Conservation (phyloP, 768 basidiomycete genomes). For the Russula abietina region DNA sequence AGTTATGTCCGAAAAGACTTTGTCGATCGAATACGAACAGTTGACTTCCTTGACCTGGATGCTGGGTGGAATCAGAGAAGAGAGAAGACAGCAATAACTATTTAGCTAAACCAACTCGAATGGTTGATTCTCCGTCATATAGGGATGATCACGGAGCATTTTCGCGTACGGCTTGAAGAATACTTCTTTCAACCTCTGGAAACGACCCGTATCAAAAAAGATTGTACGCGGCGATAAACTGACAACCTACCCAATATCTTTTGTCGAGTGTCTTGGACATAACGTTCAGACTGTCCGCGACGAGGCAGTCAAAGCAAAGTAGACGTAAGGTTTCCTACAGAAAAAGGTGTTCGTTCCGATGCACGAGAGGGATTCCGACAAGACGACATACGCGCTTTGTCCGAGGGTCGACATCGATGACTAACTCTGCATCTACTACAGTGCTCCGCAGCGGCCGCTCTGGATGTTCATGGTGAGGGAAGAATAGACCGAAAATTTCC, state of each 20-base stretch:
- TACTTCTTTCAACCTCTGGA: constrained; percentile 71
- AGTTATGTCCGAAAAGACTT: constrained; percentile 85
- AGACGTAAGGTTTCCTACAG: constrained; percentile 72
- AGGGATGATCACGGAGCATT: constrained; percentile 63
- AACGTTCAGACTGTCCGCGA: constrained; percentile 78
- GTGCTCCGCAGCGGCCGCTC: constrained; percentile 66
- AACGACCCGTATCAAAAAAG: neutral
- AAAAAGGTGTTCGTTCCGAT: constrained; percentile 12
- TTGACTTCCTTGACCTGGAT: constrained; percentile 84
- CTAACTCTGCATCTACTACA: constrained; percentile 89
- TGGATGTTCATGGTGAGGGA: constrained; percentile 81
- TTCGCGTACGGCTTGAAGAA: constrained; percentile 75
- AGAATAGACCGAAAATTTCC: constrained; percentile 67
- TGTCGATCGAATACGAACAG: constrained; percentile 79
- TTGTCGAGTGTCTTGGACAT: constrained; percentile 79
- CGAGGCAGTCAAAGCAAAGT: constrained; percentile 89
- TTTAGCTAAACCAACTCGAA: constrained; percentile 62
- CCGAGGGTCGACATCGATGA: constrained; percentile 77
- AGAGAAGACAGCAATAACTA: neutral
- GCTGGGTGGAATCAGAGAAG: constrained; percentile 36
- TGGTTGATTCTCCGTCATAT: constrained; percentile 56
- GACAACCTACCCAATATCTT: constrained; percentile 74
- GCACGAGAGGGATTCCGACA: neutral
- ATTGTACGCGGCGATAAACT: neutral
- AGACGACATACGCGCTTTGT: constrained; percentile 54